A percentile compares a stretch with the other conserved stretches of the same genome.
Conservation (phyloP, 148 eudicot genomes). For the Diospyros kaki region DNA sequence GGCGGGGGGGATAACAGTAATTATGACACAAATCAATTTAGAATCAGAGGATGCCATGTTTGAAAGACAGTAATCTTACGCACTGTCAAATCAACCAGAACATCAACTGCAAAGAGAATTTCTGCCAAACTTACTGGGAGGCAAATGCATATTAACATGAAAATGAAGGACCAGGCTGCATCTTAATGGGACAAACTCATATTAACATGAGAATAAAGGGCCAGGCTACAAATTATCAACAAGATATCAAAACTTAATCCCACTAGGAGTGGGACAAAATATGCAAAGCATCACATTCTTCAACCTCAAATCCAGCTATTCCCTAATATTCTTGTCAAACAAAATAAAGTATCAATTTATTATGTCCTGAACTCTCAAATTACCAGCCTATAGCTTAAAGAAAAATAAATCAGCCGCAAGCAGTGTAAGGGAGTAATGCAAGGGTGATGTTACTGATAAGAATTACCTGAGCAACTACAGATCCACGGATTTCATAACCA, state of each 20-base stretch:
- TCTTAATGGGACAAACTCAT: no score
- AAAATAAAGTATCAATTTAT: background rate
- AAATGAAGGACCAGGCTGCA: no score
- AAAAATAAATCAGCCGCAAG: background rate
- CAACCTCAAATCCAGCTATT: background rate
- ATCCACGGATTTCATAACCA: conserved; percentile 85
- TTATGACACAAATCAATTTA: no score
- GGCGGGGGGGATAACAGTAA: no score
- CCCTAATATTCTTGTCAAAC: background rate
- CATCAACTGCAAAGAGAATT: no score
- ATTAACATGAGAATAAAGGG: no score
- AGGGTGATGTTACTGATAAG: background rate
- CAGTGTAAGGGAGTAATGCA: background rate
- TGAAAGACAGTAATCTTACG: no score
- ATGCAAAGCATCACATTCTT: background rate
- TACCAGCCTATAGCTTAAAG: background rate
- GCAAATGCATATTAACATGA: no score
- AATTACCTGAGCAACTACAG: conserved; percentile 86
- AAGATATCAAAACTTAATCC: background rate
- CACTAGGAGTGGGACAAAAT: background rate
- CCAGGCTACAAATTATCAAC: no score
- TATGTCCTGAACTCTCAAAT: background rate
- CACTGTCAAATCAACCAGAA: no score
- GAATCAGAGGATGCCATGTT: no score
- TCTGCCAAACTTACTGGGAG: no score